A percentile compares a stretch with the other conserved stretches of the same genome.
These are phyloP conservation scores for Umbellularia californica DNA, from an alignment of 164 flowering plant genomes.

Conservation along the genomic window DNA sequence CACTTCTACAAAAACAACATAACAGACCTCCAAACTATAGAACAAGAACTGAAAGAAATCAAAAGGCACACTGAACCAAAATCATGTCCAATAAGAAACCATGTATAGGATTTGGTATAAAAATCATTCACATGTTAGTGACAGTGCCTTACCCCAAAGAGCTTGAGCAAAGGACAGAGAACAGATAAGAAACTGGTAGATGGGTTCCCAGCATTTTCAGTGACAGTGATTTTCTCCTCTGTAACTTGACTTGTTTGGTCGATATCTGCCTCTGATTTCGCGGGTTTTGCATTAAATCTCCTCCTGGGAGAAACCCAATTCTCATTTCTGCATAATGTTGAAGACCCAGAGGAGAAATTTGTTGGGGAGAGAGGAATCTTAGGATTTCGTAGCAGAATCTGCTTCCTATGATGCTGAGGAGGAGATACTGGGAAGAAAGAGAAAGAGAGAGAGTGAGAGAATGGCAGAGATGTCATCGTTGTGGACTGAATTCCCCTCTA, in stretches of 20 bases:
- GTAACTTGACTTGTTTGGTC: conserved; percentile 5
- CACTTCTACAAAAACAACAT: too few relatives aligned
- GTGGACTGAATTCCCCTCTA: too few relatives aligned
- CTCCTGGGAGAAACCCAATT: conserved; percentile 14
- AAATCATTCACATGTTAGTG: not conserved
- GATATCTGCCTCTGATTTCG: conserved; percentile 16
- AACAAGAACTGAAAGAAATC: too few relatives aligned
- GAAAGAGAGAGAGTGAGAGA: not conserved
- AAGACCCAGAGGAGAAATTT: conserved; percentile 13
- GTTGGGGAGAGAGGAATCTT: not conserved
- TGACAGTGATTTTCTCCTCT: conserved; percentile 4
- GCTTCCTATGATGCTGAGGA: not conserved
- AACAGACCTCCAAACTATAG: too few relatives aligned
- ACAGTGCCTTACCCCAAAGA: conserved; percentile 39
- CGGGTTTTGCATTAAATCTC: conserved; percentile 24
- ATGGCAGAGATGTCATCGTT: not conserved
- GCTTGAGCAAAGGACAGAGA: conserved; percentile 62
- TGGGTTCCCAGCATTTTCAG: conserved; percentile 20
- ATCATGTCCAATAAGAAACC: too few relatives aligned
- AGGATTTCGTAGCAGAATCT: not conserved
- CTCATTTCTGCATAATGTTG: conserved; percentile 8
- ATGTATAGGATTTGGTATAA: too few relatives aligned
- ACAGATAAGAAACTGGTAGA: conserved; percentile 45
- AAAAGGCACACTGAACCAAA: too few relatives aligned
- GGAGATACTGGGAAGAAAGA: not conserved